Conservation (phyloP, 1,139 yeast species). For the Geotrichum phurueaensis region DNA sequence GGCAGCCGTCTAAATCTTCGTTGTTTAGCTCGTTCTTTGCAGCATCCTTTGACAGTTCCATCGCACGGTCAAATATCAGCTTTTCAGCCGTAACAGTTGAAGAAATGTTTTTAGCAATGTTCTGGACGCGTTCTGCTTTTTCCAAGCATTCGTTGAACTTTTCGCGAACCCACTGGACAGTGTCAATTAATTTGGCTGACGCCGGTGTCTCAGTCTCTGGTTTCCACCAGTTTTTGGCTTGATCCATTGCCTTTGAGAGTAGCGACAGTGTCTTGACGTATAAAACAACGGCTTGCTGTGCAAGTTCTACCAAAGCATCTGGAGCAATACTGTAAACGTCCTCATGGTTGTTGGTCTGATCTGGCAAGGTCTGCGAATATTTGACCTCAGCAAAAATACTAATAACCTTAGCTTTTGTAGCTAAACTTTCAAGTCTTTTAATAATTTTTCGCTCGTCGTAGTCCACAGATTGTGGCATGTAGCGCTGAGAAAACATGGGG, state of each 20-base stretch:
- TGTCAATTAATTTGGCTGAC: constrained; percentile 55
- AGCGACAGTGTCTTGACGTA: constrained; percentile 79
- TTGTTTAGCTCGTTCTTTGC: constrained; percentile 81
- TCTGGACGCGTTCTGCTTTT: constrained; percentile 74
- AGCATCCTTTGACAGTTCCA: constrained; percentile 86
- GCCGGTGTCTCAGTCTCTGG: constrained; percentile 40
- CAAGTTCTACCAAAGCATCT: constrained; percentile 50
- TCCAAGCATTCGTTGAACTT: constrained; percentile 83
- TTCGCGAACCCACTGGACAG: constrained; percentile 90
- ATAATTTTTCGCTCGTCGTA: constrained; percentile 39
- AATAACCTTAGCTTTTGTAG: constrained; percentile 87
- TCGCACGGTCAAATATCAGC: constrained; percentile 82
- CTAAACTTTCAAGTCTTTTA: constrained; percentile 59
- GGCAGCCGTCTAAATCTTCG: constrained; percentile 73
- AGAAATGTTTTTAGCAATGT: constrained; percentile 17
- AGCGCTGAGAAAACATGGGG: constrained; percentile 29
- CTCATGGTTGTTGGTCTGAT: constrained; percentile 18
- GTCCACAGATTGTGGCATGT: constrained; percentile 23
- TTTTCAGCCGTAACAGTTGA: constrained; percentile 60
- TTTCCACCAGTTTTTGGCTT: constrained; percentile 88
- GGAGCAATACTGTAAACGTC: constrained; percentile 45
- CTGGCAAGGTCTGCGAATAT: constrained; percentile 76
- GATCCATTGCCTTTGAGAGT: constrained; percentile 75
- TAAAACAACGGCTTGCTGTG: constrained; percentile 79
- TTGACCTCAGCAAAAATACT: constrained; percentile 87